Evolutionary conservation across 441 rosid genomes (phyloP).

Genomic region (Pelargonium australe): DNA sequence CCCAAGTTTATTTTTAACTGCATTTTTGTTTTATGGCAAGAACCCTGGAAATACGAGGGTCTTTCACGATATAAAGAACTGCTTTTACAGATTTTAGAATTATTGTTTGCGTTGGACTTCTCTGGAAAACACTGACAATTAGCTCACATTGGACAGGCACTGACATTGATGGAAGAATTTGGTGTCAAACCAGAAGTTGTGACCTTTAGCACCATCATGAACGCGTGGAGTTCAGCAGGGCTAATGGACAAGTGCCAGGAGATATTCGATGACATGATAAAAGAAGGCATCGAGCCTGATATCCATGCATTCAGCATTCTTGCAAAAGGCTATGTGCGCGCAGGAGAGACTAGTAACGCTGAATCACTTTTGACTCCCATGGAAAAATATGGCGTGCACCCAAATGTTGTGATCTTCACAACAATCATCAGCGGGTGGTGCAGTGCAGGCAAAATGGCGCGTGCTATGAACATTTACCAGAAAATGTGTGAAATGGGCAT

Average conservation of each 20-base stretch:
- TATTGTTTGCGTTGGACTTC: neutral
- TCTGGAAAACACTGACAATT: neutral
- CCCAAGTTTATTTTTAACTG: too few relatives aligned
- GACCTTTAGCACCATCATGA: constrained; percentile 92
- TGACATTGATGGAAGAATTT: constrained; percentile 70
- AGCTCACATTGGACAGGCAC: constrained; percentile 36
- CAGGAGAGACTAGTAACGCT: constrained; percentile 68
- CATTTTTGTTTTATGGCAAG: neutral
- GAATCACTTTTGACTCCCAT: constrained; percentile 57
- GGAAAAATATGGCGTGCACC: constrained; percentile 44
- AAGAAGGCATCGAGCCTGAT: constrained; percentile 72
- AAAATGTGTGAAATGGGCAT: constrained; percentile 56
- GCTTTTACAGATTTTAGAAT: too few relatives aligned
- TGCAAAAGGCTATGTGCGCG: constrained; percentile 81
- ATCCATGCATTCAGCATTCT: constrained; percentile 70
- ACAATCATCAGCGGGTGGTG: constrained; percentile 88
- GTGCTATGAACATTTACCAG: constrained; percentile 51
- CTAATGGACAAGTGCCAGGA: constrained; percentile 80
- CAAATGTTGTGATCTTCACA: constrained; percentile 84
- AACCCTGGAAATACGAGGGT: neutral
- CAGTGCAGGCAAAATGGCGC: constrained; percentile 67
- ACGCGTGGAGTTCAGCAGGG: constrained; percentile 88
- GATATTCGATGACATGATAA: constrained; percentile 72
- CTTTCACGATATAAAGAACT: too few relatives aligned
- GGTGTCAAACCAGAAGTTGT: constrained; percentile 80